A percentile compares a stretch with the other conserved stretches of the same genome.
phyloP scores from a whole-genome alignment of 1,284 basidiomycete genomes.

The Leccinum insolens region DNA sequence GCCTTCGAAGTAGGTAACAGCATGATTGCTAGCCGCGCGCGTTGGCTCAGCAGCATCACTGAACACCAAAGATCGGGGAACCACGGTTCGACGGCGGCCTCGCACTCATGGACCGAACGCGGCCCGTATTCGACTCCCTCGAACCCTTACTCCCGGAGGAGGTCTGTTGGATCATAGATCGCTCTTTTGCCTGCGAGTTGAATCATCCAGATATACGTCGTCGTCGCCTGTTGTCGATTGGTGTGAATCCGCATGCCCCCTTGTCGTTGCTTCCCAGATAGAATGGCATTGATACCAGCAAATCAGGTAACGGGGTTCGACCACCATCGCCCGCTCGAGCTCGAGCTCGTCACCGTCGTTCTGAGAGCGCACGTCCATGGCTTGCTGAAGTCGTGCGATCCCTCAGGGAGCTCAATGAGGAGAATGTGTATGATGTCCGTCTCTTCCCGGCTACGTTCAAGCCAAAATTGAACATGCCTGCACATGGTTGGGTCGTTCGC shows the following conservation, averaged over 20 bases:
- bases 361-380: conserved; percentile 60
- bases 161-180: conserved; percentile 87
- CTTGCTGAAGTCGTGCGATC: conserved; percentile 81
- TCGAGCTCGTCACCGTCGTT: conserved; percentile 43
- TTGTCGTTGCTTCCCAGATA: conserved; percentile 53
- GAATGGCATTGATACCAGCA: conserved; percentile 71
- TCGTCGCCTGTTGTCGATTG: not conserved
- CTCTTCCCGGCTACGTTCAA: conserved; percentile 44
- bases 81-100: conserved; percentile 87
- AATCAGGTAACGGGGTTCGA: conserved; percentile 26
- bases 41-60: not conserved
- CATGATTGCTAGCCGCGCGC: not conserved
- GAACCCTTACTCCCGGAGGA: conserved; percentile 70
- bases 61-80: conserved; percentile 78
- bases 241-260: not conserved
- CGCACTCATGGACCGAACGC: conserved; percentile 46
- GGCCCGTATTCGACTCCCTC: conserved; percentile 66
- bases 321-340: conserved; percentile 42
- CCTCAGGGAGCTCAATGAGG: conserved; percentile 77
- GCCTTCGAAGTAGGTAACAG: conserved; percentile 70
- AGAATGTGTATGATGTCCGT: conserved; percentile 77
- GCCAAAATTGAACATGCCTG: conserved; percentile 60
- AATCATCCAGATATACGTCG: conserved; percentile 25
- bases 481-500: conserved; percentile 52
- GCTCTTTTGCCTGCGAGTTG: conserved; percentile 82